phyloP scores from a whole-genome alignment of 2,329 filamentous ascomycete genomes.

The Trichoderma atrobrunneum region DNA sequence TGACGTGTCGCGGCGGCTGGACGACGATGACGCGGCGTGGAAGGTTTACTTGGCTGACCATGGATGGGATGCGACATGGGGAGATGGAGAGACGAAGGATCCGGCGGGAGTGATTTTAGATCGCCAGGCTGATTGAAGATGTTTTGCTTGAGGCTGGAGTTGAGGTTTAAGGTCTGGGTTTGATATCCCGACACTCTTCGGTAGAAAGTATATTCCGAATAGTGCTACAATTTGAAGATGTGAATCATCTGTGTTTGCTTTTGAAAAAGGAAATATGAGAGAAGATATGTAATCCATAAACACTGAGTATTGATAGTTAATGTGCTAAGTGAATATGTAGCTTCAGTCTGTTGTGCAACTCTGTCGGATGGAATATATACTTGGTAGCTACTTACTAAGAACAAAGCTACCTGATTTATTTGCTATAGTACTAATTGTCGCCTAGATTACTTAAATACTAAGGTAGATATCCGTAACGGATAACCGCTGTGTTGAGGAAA shows the following conservation, averaged over 20 bases:
- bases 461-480: not conserved
- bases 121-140: not conserved
- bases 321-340: not conserved
- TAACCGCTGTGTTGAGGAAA: not conserved
- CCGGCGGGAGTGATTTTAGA: constrained; percentile 19
- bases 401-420: not conserved
- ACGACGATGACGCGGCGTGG: constrained; percentile 32
- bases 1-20: constrained; percentile 28
- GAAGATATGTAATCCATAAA: not conserved
- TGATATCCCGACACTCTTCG: not conserved
- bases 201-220: not conserved
- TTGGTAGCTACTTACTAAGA: not conserved
- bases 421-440: no score
- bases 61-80: constrained; percentile 31
- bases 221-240: not conserved
- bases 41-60: constrained; percentile 30
- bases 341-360: not conserved
- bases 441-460: no score
- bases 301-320: not conserved
- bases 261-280: not conserved
- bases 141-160: not conserved
- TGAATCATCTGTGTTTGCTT: not conserved
- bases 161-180: not conserved
- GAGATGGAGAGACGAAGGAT: constrained; percentile 29
- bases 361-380: not conserved